These are phyloP conservation scores for Aspergillus nidulans DNA, from an alignment of 495 filamentous ascomycete genomes.

Conservation along the genomic window DNA sequence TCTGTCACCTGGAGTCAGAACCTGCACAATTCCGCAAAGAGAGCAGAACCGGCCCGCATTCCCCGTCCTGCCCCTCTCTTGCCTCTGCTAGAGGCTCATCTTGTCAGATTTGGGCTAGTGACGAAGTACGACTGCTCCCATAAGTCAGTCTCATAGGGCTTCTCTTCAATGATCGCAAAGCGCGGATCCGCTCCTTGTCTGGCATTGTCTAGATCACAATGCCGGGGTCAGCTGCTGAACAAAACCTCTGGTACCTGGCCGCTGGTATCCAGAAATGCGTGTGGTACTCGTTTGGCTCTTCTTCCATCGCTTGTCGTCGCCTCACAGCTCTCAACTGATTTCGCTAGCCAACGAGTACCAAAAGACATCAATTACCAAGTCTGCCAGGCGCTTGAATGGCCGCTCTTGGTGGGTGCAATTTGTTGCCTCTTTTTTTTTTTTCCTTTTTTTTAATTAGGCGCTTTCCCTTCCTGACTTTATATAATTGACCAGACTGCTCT, in stretches of 20 bases:
- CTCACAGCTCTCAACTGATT: constrained; percentile 16
- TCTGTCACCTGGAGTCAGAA: constrained; percentile 24
- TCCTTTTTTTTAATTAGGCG: too few relatives aligned
- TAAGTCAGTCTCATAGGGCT: constrained; percentile 20
- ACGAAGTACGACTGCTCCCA: constrained; percentile 17
- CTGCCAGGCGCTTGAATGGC: neutral
- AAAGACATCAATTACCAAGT: too few relatives aligned
- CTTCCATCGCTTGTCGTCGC: constrained; percentile 13
- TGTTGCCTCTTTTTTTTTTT: too few relatives aligned
- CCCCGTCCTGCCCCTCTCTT: constrained; percentile 18
- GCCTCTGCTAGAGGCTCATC: constrained; percentile 8
- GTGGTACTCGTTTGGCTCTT: neutral
- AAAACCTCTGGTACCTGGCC: constrained; percentile 26
- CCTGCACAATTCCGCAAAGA: neutral
- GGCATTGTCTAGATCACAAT: constrained; percentile 2
- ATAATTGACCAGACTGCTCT: too few relatives aligned
- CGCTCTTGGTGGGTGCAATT: too few relatives aligned
- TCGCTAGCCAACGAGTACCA: neutral
- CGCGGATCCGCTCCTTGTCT: constrained; percentile 8
- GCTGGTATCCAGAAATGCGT: neutral
- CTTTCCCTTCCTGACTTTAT: too few relatives aligned
- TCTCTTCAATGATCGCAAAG: constrained; percentile 14
- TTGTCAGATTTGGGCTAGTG: neutral
- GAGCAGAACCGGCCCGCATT: constrained; percentile 22
- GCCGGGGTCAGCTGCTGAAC: constrained; percentile 31